phyloP scores from a whole-genome alignment of 129 eudicot species.

The Flaveria linearis region DNA sequence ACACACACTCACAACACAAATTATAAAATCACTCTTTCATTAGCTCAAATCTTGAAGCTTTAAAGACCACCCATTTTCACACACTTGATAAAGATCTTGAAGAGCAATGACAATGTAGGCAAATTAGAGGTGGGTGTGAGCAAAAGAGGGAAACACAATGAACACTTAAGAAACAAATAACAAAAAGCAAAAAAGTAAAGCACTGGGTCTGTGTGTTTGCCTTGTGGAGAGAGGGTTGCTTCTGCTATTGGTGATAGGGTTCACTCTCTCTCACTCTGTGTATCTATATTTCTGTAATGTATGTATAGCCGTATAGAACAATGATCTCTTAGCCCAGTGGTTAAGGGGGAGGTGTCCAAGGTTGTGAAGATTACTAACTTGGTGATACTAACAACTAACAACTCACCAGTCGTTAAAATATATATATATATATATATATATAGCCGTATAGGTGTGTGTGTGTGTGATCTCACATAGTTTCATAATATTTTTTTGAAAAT shows the following conservation, averaged over 20 bases:
- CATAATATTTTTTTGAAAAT: no score
- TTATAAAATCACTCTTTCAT: no score
- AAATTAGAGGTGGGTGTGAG: slow-evolving; percentile 15
- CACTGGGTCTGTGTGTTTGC: slow-evolving; percentile 15
- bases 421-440: no score
- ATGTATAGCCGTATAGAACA: no score
- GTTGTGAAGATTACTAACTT: no score
- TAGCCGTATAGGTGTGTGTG: no score
- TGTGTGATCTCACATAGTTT: slow-evolving; percentile 22
- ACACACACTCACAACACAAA: slow-evolving; percentile 10
- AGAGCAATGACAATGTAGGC: slow-evolving; percentile 31
- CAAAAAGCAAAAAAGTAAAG: slow-evolving; percentile 27
- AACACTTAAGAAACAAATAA: slow-evolving; percentile 20
- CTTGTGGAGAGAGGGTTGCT: slow-evolving; percentile 21
- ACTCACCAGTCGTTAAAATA: no score
- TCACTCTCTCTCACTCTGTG: slow-evolving; percentile 2
- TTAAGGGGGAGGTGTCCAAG: no score
- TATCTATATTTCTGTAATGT: slow-evolving; percentile 21
- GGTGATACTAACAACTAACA: no score
- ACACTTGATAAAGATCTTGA: slow-evolving; percentile 21
- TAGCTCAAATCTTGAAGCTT: background rate
- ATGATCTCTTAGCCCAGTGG: no score
- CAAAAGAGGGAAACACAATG: slow-evolving; percentile 32
- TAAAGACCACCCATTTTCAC: no score
- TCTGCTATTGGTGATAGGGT: slow-evolving; percentile 23